phyloP scores from a whole-genome alignment of 768 basidiomycete genomes.

The Coprinopsis marcescibilis region DNA sequence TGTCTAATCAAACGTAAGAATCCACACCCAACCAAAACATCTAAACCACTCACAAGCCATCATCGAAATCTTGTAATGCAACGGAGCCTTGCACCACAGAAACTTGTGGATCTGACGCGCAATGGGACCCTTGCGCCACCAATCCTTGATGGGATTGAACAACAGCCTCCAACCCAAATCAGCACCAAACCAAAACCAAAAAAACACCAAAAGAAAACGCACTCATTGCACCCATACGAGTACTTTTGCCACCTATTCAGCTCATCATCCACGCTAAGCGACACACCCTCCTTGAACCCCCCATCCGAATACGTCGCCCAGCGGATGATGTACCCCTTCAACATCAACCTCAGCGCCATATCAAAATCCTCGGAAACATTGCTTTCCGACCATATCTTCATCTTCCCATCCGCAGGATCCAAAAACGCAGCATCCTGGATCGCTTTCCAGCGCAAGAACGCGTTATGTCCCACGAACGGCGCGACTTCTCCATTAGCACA shows the following conservation, averaged over 20 bases:
- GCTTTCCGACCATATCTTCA: slow-evolving; percentile 72
- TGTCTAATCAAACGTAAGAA: slow-evolving; percentile 28
- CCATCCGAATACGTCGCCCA: slow-evolving; percentile 86
- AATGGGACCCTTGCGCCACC: slow-evolving; percentile 77
- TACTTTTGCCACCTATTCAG: slow-evolving; percentile 87
- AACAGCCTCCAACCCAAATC: slow-evolving; percentile 44
- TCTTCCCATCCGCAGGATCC: slow-evolving; percentile 57
- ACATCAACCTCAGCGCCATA: slow-evolving; percentile 62
- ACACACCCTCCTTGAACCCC: slow-evolving; percentile 88
- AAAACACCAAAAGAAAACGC: slow-evolving; percentile 30
- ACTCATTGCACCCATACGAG: slow-evolving; percentile 60
- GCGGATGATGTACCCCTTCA: slow-evolving; percentile 63
- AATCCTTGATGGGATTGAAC: slow-evolving; percentile 75
- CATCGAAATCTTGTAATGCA: slow-evolving; percentile 82
- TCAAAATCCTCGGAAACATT: slow-evolving; percentile 84
- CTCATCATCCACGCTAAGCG: slow-evolving; percentile 83
- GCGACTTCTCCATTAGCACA: slow-evolving; percentile 78
- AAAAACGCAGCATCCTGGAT: slow-evolving; percentile 78
- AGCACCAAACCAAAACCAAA: slow-evolving; percentile 17
- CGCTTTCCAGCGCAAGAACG: slow-evolving; percentile 79
- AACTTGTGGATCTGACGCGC: slow-evolving; percentile 68
- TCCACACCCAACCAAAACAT: not conserved
- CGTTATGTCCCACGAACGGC: slow-evolving; percentile 83
- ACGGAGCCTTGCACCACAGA: slow-evolving; percentile 67
- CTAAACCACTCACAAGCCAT: slow-evolving; percentile 45